Evolutionary conservation across 2,329 filamentous ascomycete species (phyloP), one percentile per base, ranked within the genome.

Genomic region (Hypocrella siamensis): DNA sequence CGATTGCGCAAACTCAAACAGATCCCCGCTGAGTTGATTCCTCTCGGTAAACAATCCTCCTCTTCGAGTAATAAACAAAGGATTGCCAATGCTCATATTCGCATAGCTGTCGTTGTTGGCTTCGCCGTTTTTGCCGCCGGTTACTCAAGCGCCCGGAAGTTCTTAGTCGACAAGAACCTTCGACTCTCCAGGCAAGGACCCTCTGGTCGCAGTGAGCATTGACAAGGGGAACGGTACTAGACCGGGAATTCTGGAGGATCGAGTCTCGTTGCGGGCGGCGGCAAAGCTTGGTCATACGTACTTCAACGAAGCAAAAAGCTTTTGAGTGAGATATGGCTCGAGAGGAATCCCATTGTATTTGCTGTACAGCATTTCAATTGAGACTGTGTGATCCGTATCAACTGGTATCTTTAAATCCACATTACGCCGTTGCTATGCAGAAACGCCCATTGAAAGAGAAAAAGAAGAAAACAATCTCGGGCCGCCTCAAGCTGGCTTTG

Each of bases 11-110:
- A 75, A 55, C 69, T 94, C 52, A 86, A 80, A 71, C 76, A 77
- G 63, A 79, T 96, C 53, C 90, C 90, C 46, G 75, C 84, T 46
- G 90, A 98, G 70, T 70, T 98, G 71, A 75, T 86, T 47, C 90
- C 90, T 52, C 79, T 98, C 48, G 86, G 86, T 93, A 77, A 58
- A 30, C 31, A 35, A 3, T 22, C 21, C 28, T 28, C 16, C 32
- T 30, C 17, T 24, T 19, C 29, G 19, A 17, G 25, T 19, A 24
- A 32, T 16, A 8, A 17, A 3, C 4, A 22, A 17, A 28, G 17
- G 11, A 17, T 31, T 11, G 7, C n/a, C 7, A 4, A 11, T 14
- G 9, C 7, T 7, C 25, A 12, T n/a, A 14, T 5, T 14, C n/a
- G n/a, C 15, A 10, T 26, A 90, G 85, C 80, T 57, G 63, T 90